phyloP scores from a whole-genome alignment of 495 filamentous ascomycete species.

The Aspergillus conjunctus region DNA sequence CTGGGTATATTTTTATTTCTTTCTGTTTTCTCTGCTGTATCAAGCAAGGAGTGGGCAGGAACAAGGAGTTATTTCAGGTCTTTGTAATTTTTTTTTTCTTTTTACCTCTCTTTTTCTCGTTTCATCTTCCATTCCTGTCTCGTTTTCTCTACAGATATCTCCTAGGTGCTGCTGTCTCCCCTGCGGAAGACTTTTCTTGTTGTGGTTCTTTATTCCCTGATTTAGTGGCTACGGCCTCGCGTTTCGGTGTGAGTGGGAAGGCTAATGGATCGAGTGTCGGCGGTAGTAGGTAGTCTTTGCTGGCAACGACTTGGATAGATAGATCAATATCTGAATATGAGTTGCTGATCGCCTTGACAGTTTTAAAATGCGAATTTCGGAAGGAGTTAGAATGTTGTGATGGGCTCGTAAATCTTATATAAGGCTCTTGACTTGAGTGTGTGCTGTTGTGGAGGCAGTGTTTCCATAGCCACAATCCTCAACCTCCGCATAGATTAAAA shows the following conservation, averaged over 20 bases:
- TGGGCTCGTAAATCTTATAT: neutral
- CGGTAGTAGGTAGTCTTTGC: slow-evolving; percentile 1
- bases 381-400: neutral
- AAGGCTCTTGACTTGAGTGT: neutral
- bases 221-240: slow-evolving; percentile 32
- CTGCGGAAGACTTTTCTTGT: neutral
- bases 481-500: too few relatives aligned
- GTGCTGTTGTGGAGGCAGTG: neutral
- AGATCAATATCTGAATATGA: slow-evolving; percentile 10
- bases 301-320: slow-evolving; percentile 14
- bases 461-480: neutral
- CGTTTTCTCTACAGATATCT: slow-evolving; percentile 6
- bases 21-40: slow-evolving; percentile 29
- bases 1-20: slow-evolving; percentile 17
- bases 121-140: neutral
- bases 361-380: neutral
- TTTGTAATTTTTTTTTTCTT: slow-evolving; percentile 10
- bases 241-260: neutral
- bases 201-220: neutral
- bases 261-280: neutral
- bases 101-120: slow-evolving; percentile 2
- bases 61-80: slow-evolving; percentile 30
- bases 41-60: slow-evolving; percentile 43
- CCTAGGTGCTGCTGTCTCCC: slow-evolving; percentile 16
- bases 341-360: slow-evolving; percentile 1